phyloP scores from a whole-genome alignment of 1,284 basidiomycete genomes.

The Sanghuangporus baumii region DNA sequence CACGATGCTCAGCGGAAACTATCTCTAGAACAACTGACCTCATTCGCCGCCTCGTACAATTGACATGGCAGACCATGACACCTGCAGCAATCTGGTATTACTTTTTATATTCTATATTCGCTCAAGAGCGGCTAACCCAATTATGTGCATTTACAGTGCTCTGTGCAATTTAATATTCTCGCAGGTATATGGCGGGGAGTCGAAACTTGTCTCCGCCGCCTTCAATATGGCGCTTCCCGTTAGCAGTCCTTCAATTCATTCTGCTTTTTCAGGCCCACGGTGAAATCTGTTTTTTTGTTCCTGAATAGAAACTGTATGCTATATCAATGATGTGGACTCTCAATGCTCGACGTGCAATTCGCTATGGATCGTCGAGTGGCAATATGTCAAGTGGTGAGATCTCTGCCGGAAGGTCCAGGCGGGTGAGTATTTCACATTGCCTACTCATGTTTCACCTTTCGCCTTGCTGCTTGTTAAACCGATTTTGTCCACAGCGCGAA shows the following conservation, averaged over 20 bases:
- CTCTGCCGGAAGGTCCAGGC: neutral
- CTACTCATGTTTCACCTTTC: neutral
- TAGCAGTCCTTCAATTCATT: neutral
- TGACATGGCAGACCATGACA: conserved; percentile 31
- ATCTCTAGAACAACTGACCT: conserved; percentile 18
- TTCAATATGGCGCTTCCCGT: conserved; percentile 27
- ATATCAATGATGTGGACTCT: conserved; percentile 22
- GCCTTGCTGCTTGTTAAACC: neutral
- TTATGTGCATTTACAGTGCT: conserved; percentile 22
- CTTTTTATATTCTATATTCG: neutral
- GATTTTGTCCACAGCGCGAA: neutral
- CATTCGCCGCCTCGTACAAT: conserved; percentile 28
- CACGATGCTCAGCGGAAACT: neutral
- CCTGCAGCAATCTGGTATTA: conserved; percentile 31
- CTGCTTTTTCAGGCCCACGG: neutral
- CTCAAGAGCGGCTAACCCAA: neutral
- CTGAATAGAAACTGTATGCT: conserved; percentile 26
- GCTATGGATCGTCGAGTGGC: conserved; percentile 1
- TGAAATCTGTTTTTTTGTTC: neutral
- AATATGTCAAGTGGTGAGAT: conserved; percentile 1
- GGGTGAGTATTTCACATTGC: neutral
- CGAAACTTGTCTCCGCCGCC: conserved; percentile 24
- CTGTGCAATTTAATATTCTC: conserved; percentile 32
- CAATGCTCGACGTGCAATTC: conserved; percentile 18
- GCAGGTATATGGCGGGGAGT: conserved; percentile 25